Conservation (phyloP, 1,139 yeast species). For the Kodamaea plutei region DNA sequence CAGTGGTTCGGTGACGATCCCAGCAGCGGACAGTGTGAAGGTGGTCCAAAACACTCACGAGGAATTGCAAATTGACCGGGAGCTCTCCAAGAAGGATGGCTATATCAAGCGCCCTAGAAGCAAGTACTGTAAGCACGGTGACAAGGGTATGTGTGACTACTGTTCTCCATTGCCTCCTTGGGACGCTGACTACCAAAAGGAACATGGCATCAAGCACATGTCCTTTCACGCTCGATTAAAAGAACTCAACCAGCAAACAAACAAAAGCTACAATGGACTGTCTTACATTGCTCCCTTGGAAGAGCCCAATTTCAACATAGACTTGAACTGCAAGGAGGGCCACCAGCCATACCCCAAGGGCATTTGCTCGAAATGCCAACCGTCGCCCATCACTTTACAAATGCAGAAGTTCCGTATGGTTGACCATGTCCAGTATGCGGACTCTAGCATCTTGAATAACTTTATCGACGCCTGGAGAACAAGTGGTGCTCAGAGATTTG, state of each 20-base stretch:
- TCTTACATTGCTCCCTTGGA: constrained; percentile 80
- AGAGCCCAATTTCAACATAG: constrained; percentile 65
- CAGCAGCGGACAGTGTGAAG: constrained; percentile 1
- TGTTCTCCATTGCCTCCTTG: constrained; percentile 96
- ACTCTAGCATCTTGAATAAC: constrained; percentile 64
- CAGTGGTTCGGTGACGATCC: constrained; percentile 1
- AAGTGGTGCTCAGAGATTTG: constrained; percentile 84
- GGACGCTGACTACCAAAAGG: constrained; percentile 74
- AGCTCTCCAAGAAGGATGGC: constrained; percentile 68
- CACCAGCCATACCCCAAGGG: constrained; percentile 94
- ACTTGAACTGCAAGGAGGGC: constrained; percentile 65
- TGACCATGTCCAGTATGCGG: constrained; percentile 91
- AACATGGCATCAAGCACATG: constrained; percentile 77
- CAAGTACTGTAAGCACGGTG: constrained; percentile 78
- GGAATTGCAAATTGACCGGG: constrained; percentile 56
- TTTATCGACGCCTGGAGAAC: constrained; percentile 91
- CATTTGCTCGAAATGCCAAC: constrained; percentile 96
- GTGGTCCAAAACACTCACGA: constrained; percentile 1
- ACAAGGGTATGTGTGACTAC: constrained; percentile 95
- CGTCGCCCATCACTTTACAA: constrained; percentile 88
- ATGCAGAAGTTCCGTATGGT: constrained; percentile 93
- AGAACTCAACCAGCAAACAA: constrained; percentile 65
- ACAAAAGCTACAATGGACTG: constrained; percentile 56
- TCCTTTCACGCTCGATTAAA: constrained; percentile 83
- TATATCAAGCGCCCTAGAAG: constrained; percentile 63